Percentiles rank a stretch among this genome's conserved stretches.
Evolutionary conservation across 306 rosid genomes (phyloP).

Genomic region (Dryas alaskensis): DNA sequence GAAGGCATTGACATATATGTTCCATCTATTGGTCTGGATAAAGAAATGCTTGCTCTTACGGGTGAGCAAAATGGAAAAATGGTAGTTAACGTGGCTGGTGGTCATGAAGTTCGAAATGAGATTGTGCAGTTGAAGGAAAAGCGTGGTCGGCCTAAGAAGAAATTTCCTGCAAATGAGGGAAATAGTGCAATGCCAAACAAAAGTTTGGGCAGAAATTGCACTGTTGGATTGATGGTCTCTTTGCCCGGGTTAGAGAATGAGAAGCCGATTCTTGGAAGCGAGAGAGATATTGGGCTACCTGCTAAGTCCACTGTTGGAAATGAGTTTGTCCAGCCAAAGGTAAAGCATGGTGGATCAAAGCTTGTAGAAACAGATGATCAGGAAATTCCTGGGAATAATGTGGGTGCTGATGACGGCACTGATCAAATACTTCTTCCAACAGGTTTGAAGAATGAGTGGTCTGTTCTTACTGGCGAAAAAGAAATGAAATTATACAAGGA

Average conservation of each 20-base stretch:
- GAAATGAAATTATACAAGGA: background rate
- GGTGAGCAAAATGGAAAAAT: background rate
- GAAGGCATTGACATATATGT: background rate
- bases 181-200: background rate
- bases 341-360: slow-evolving; percentile 26
- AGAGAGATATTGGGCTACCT: background rate
- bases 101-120: slow-evolving; percentile 22
- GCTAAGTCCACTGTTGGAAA: background rate
- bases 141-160: slow-evolving; percentile 35
- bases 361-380: background rate
- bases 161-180: slow-evolving; percentile 13
- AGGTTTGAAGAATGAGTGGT: background rate
- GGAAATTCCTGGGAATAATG: background rate
- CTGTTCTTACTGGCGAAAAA: background rate
- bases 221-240: background rate
- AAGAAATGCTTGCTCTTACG: background rate
- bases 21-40: background rate
- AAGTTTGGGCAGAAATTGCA: background rate
- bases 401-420: slow-evolving; percentile 5
- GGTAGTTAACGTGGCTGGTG: background rate
- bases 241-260: background rate
- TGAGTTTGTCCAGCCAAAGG: background rate
- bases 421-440: background rate
- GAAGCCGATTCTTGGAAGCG: background rate
- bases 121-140: slow-evolving; percentile 1